These are phyloP conservation scores for Phaeosphaeriaceae sp. DNA, from an alignment of 2,329 filamentous ascomycete genomes.

Conservation along the genomic window DNA sequence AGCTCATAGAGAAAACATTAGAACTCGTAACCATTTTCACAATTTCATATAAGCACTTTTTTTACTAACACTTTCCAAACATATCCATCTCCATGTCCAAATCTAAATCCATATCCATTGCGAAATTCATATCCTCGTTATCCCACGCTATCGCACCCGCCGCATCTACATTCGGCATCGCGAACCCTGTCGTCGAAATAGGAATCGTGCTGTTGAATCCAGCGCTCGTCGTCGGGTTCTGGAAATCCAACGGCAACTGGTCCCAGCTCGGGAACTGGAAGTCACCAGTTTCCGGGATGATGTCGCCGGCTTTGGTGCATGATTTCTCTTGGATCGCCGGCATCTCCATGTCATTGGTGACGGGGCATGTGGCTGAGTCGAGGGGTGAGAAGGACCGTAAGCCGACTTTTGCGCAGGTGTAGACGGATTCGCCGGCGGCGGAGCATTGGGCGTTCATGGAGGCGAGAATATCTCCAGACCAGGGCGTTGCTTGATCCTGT, in stretches of 20 bases:
- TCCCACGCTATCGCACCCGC: slow-evolving; percentile 35
- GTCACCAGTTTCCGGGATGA: slow-evolving; percentile 13
- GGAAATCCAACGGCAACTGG: slow-evolving; percentile 31
- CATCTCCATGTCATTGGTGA: slow-evolving; percentile 8
- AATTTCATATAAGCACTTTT: neutral
- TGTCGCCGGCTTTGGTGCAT: slow-evolving; percentile 6
- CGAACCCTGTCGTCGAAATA: slow-evolving; percentile 15
- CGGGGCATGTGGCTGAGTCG: slow-evolving; percentile 14
- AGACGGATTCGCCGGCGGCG: slow-evolving; percentile 1
- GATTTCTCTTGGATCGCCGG: slow-evolving; percentile 6
- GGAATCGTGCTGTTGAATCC: slow-evolving; percentile 24
- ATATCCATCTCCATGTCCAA: slow-evolving; percentile 25
- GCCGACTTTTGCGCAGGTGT: slow-evolving; percentile 12
- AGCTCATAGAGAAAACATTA: no score
- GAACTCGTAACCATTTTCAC: no score
- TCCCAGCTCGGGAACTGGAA: slow-evolving; percentile 40
- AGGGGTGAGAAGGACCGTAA: slow-evolving; percentile 16
- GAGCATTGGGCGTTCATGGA: slow-evolving; percentile 1
- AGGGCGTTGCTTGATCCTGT: slow-evolving; percentile 9
- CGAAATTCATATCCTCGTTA: slow-evolving; percentile 40
- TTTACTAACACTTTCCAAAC: slow-evolving; percentile 1
- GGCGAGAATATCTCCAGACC: slow-evolving; percentile 6
- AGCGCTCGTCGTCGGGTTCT: slow-evolving; percentile 31
- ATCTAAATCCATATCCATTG: slow-evolving; percentile 44
- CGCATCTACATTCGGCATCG: slow-evolving; percentile 10